Percentiles rank a stretch among this genome's conserved stretches.
These are phyloP conservation scores for Pseudofabraea citricarpa DNA, from an alignment of 2,329 filamentous ascomycete genomes.

Conservation along the genomic window DNA sequence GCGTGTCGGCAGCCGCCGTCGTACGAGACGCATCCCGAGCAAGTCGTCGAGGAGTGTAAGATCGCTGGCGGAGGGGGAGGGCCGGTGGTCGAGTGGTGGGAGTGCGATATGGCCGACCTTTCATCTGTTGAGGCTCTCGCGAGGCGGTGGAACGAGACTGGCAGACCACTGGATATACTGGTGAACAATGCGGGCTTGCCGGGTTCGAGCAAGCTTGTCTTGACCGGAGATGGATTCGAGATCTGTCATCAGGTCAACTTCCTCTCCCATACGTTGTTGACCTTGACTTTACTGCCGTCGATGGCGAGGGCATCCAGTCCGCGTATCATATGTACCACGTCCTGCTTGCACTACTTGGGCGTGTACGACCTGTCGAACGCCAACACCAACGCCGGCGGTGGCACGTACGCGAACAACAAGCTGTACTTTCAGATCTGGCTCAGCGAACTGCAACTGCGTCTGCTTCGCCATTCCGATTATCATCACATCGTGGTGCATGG, in stretches of 20 bases:
- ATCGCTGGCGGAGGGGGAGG: slow-evolving; percentile 3
- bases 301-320: slow-evolving; percentile 19
- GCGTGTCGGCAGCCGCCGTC: slow-evolving; percentile 29
- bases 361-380: slow-evolving; percentile 21
- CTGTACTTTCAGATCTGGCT: slow-evolving; percentile 30
- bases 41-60: slow-evolving; percentile 17
- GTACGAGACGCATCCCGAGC: slow-evolving; percentile 20
- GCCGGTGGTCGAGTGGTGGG: slow-evolving; percentile 23
- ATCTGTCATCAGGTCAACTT: slow-evolving; percentile 28
- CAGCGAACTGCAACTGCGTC: slow-evolving; percentile 24
- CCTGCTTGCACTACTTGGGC: slow-evolving; percentile 25
- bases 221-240: slow-evolving; percentile 27
- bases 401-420: slow-evolving; percentile 27
- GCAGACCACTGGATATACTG: slow-evolving; percentile 34
- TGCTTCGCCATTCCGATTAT: slow-evolving; percentile 16
- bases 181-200: slow-evolving; percentile 36
- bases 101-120: slow-evolving; percentile 3
- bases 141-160: slow-evolving; percentile 27
- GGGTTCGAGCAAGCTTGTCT: slow-evolving; percentile 4
- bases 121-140: slow-evolving; percentile 19
- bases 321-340: slow-evolving; percentile 27
- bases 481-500: slow-evolving; percentile 26
- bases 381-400: slow-evolving; percentile 15
- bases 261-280: slow-evolving; percentile 27
- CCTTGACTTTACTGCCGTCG: slow-evolving; percentile 22